Evolutionary conservation across 495 filamentous ascomycete genomes (phyloP).

Genomic region (Aspergillus hancockii): DNA sequence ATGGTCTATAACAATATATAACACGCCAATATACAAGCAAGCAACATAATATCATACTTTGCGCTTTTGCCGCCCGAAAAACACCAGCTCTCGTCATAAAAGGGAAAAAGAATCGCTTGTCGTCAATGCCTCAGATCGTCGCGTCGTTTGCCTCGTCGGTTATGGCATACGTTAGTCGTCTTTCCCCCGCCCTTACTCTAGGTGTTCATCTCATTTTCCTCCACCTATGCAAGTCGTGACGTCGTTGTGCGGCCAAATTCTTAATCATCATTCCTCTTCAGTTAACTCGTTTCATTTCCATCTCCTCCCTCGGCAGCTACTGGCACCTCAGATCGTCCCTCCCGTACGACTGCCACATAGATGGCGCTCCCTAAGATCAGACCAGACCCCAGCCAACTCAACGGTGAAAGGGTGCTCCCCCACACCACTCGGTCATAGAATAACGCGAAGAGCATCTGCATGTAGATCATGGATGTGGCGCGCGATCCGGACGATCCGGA

Average conservation of each 20-base stretch:
- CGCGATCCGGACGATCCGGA: conserved; percentile 50
- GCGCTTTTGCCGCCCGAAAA: neutral
- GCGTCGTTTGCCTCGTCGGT: neutral
- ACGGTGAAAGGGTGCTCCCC: conserved; percentile 63
- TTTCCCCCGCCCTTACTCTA: conserved; percentile 2
- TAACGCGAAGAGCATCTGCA: conserved; percentile 88
- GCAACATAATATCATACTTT: neutral
- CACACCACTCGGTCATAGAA: conserved; percentile 79
- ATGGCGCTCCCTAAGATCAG: conserved; percentile 81
- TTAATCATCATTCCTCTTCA: neutral
- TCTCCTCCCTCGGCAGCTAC: conserved; percentile 9
- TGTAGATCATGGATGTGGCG: conserved; percentile 89
- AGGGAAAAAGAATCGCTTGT: neutral
- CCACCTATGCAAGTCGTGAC: conserved; percentile 2
- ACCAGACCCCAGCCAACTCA: conserved; percentile 71
- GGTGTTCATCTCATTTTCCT: neutral
- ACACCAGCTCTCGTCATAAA: neutral
- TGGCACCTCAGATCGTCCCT: conserved; percentile 26
- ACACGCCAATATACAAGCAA: neutral
- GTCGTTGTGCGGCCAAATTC: conserved; percentile 8
- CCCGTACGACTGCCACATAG: conserved; percentile 65
- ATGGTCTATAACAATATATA: no score
- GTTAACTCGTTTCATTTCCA: conserved; percentile 4
- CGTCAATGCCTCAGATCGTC: conserved; percentile 11
- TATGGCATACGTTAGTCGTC: neutral